Percentiles rank a stretch among this genome's conserved stretches.
These are phyloP conservation scores for Colletotrichum plurivorum DNA, from an alignment of 2,329 filamentous ascomycete species.

Conservation along the genomic window DNA sequence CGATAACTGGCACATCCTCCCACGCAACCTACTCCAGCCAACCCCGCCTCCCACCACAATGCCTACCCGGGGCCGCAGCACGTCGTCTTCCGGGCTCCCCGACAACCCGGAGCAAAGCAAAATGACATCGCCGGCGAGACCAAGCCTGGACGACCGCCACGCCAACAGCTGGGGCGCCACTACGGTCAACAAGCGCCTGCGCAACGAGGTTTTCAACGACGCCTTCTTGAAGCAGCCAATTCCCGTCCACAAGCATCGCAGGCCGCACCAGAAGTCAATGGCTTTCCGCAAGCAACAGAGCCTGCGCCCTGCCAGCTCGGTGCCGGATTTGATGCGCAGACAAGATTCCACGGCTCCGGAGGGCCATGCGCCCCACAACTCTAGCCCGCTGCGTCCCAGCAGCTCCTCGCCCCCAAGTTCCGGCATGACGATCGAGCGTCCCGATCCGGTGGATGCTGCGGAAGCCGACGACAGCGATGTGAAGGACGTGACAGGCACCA, in stretches of 20 bases:
- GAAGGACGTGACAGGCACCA: slow-evolving; percentile 73
- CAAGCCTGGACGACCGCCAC: slow-evolving; percentile 67
- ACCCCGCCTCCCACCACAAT: slow-evolving; percentile 54
- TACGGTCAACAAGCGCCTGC: slow-evolving; percentile 87
- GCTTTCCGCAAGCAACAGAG: slow-evolving; percentile 62
- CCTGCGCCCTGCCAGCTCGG: slow-evolving; percentile 61
- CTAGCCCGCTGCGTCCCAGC: slow-evolving; percentile 34
- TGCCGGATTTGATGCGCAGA: slow-evolving; percentile 53
- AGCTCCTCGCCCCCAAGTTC: slow-evolving; percentile 29
- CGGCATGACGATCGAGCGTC: slow-evolving; percentile 30
- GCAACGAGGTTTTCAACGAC: slow-evolving; percentile 93
- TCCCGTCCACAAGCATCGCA: slow-evolving; percentile 82
- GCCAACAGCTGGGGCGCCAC: slow-evolving; percentile 89
- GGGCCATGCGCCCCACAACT: slow-evolving; percentile 34
- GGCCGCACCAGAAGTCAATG: slow-evolving; percentile 77
- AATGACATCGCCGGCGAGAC: slow-evolving; percentile 47
- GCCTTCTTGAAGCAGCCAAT: slow-evolving; percentile 90
- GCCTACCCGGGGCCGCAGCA: slow-evolving; percentile 51
- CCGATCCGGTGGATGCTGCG: background rate
- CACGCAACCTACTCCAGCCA: slow-evolving; percentile 82
- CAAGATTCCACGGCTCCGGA: slow-evolving; percentile 26
- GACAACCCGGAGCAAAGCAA: slow-evolving; percentile 30
- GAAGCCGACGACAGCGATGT: slow-evolving; percentile 54
- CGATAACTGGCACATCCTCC: slow-evolving; percentile 94
- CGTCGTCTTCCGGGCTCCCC: slow-evolving; percentile 49